A percentile compares a stretch with the other conserved stretches of the same genome.
These are phyloP conservation scores for Ceratocystis ficicola DNA, from an alignment of 2,329 filamentous ascomycete genomes.

Conservation along the genomic window DNA sequence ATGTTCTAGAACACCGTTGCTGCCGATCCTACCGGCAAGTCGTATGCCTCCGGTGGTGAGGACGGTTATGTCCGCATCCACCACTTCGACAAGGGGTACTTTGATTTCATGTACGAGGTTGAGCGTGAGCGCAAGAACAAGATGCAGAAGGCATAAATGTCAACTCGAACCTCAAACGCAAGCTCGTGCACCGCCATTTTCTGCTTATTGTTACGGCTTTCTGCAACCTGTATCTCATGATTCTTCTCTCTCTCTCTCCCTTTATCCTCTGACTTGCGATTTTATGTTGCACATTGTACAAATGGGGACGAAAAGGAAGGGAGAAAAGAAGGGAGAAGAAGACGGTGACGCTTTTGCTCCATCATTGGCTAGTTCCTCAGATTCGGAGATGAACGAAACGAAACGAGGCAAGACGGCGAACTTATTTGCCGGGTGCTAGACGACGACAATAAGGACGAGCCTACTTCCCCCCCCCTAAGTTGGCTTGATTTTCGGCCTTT, in stretches of 20 bases:
- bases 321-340: neutral
- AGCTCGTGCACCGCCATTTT: too few relatives aligned
- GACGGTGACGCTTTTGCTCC: neutral
- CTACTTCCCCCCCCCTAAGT: neutral
- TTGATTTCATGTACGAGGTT: slow-evolving; percentile 97
- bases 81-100: slow-evolving; percentile 97
- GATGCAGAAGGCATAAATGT: slow-evolving; percentile 18
- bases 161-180: neutral
- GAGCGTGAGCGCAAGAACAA: slow-evolving; percentile 63
- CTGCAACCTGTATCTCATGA: slow-evolving; percentile 7
- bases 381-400: neutral
- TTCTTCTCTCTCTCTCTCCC: neutral
- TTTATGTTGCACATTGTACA: slow-evolving; percentile 9
- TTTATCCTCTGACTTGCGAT: slow-evolving; percentile 12
- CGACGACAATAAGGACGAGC: neutral
- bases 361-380: neutral
- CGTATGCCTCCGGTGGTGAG: slow-evolving; percentile 91
- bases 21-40: slow-evolving; percentile 77
- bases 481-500: neutral
- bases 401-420: neutral
- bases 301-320: neutral
- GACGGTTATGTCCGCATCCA: slow-evolving; percentile 97
- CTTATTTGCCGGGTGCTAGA: neutral
- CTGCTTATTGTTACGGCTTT: slow-evolving; percentile 6
- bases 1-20: slow-evolving; percentile 68